A percentile compares a stretch with the other conserved stretches of the same genome.
Conservation (phyloP, 2,329 filamentous ascomycete genomes). For the Ophioceras dolichostomum region DNA sequence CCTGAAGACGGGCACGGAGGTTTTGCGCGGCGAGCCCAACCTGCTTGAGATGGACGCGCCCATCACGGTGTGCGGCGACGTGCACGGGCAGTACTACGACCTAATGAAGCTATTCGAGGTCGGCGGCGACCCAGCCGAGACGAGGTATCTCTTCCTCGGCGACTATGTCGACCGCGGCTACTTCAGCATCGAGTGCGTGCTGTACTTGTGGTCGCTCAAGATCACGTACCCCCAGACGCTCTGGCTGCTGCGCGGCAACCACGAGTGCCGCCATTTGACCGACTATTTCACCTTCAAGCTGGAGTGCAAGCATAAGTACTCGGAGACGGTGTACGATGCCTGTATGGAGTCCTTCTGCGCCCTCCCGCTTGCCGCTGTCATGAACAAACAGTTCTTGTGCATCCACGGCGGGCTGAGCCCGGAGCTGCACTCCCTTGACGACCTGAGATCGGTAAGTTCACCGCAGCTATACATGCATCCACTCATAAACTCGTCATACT, state of each 20-base stretch:
- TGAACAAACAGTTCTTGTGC: slow-evolving; percentile 99
- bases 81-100: slow-evolving; percentile 98
- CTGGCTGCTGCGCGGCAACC: slow-evolving; percentile 94
- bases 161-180: slow-evolving; percentile 98
- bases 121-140: slow-evolving; percentile 91
- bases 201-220: slow-evolving; percentile 96
- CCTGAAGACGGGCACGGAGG: slow-evolving; percentile 73
- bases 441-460: slow-evolving; percentile 66
- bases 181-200: slow-evolving; percentile 97
- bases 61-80: slow-evolving; percentile 96
- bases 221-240: slow-evolving; percentile 98
- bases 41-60: slow-evolving; percentile 98
- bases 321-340: slow-evolving; percentile 87
- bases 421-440: slow-evolving; percentile 89
- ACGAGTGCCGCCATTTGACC: slow-evolving; percentile 96
- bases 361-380: slow-evolving; percentile 84
- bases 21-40: slow-evolving; percentile 85
- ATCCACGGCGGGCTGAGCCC: slow-evolving; percentile 95
- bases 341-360: slow-evolving; percentile 98
- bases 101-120: slow-evolving; percentile 99
- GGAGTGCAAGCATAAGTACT: slow-evolving; percentile 99
- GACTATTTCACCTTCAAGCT: slow-evolving; percentile 99
- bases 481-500: no score
- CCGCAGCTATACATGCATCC: no score
- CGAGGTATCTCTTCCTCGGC: slow-evolving; percentile 89